Conservation (phyloP, 768 basidiomycete genomes). For the Naganishia vaughanmartiniae region DNA sequence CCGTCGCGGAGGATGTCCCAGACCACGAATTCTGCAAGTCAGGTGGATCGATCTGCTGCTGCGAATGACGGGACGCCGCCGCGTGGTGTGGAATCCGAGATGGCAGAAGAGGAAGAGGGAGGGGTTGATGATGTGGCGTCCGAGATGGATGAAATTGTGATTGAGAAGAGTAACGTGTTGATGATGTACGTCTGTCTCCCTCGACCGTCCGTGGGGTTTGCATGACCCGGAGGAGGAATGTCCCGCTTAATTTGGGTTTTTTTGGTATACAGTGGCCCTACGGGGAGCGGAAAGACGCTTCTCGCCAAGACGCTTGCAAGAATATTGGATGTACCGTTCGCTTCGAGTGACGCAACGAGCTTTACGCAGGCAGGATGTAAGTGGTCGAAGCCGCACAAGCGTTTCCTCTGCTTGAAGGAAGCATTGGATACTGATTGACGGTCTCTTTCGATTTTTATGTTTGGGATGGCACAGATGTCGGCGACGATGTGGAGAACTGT, state of each 20-base stretch:
- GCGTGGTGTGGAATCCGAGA: no score
- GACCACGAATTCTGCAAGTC: neutral
- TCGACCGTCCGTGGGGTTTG: no score
- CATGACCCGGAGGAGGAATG: no score
- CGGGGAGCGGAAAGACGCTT: constrained; percentile 73
- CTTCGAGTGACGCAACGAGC: constrained; percentile 76
- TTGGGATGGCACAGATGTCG: constrained; percentile 67
- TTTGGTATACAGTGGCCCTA: constrained; percentile 43
- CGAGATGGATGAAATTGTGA: constrained; percentile 38
- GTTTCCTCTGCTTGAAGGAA: neutral
- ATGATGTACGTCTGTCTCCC: constrained; percentile 76
- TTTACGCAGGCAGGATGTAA: constrained; percentile 68
- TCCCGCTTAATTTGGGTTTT: no score
- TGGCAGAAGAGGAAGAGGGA: constrained; percentile 11
- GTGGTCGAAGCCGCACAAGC: constrained; percentile 18
- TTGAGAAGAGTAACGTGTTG: constrained; percentile 95
- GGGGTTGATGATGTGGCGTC: neutral
- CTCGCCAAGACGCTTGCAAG: constrained; percentile 86
- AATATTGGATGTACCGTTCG: constrained; percentile 90
- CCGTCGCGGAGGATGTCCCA: constrained; percentile 3
- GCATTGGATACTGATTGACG: neutral
- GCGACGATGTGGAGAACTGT: constrained; percentile 92
- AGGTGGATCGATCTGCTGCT: neutral
- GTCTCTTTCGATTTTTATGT: constrained; percentile 17
- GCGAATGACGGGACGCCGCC: constrained; percentile 25